Base-by-base conservation (phyloP, 192 early-diverging fungal species). In the Coemansia asiatica region DNA sequence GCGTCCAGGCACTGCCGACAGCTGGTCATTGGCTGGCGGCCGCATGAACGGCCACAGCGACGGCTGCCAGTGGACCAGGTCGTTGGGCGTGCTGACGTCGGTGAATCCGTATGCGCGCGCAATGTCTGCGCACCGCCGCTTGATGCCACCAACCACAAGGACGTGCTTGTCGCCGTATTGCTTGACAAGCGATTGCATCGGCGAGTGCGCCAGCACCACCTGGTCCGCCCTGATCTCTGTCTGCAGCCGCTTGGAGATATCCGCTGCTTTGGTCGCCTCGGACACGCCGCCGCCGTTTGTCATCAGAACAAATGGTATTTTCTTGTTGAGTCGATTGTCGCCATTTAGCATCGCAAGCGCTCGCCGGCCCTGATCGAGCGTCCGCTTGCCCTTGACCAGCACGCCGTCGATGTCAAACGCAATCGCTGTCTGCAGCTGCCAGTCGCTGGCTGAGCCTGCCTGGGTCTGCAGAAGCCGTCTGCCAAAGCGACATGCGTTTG, bases 371-470 rank as follows among this genome's bases (percentile, higher is more conserved):
- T 91, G 75, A 10, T 89, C 86, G 10, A 97, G 74, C 3, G 84
- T 84, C 46, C 67, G 74, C 25, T 87, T 86, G 57, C 95, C 91
- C 82, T 89, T 90, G 64, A 95, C 87, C 29, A 96, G 84, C 23
- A 96, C 93, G 27, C 95, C 95, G 66, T 97, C 94, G 70, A 92
- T 89, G 63, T 91, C 90, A 56, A 91, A 87, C n/a, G 83, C 86
- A 25, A 87, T 73, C 9, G 83, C 82, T 15, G 78, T 69, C n/a
- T 63, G 60, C 56, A 66, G 60, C 38, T 81, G 60, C 78, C 78
- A 81, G 36, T 31, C 55, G 16, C 40, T 15, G 16, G 40, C 4
- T 8, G 18, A 16, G 56, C 44, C 25, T 50, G 67, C n/a, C 48
- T 36, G 36, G 4, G 63, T 67, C 46, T 72, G 58, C 48, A 72